Percentiles rank a stretch among this genome's conserved stretches.
Conservation (phyloP, 2,329 filamentous ascomycete genomes). For the Septoria linicola region DNA sequence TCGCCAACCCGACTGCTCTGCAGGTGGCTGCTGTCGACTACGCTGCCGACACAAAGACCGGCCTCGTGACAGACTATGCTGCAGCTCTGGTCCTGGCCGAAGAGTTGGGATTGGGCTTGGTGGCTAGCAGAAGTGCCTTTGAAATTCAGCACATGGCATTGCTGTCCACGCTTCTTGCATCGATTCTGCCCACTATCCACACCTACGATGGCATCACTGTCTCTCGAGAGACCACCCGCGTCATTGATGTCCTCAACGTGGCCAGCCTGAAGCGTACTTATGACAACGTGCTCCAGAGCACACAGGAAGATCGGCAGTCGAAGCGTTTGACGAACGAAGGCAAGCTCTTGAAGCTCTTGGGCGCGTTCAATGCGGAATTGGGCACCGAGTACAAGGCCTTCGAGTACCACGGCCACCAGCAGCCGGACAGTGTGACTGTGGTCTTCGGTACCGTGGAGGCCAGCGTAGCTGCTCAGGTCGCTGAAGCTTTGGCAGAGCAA, state of each 20-base stretch:
- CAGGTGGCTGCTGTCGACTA: constrained; percentile 93
- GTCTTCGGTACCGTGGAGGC: constrained; percentile 91
- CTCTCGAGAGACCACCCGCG: constrained; percentile 75
- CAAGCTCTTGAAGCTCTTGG: constrained; percentile 68
- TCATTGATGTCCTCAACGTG: constrained; percentile 79
- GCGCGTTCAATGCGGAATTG: constrained; percentile 82
- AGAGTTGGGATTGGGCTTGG: constrained; percentile 82
- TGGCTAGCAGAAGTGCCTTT: constrained; percentile 81
- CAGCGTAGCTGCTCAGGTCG: constrained; percentile 79
- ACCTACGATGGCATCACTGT: constrained; percentile 75
- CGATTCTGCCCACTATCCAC: constrained; percentile 77
- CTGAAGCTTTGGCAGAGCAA: constrained; percentile 67
- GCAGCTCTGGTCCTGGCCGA: constrained; percentile 77
- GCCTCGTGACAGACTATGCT: constrained; percentile 84
- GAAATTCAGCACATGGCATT: constrained; percentile 94
- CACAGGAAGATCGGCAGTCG: constrained; percentile 48
- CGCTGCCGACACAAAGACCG: constrained; percentile 58
- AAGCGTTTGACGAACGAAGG: constrained; percentile 69
- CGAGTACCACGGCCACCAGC: constrained; percentile 84
- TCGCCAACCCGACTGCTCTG: constrained; percentile 88
- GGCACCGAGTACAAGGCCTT: constrained; percentile 91
- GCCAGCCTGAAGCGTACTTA: constrained; percentile 68
- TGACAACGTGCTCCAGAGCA: constrained; percentile 62
- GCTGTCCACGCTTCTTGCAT: constrained; percentile 78
- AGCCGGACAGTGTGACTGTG: constrained; percentile 79